Evolutionary conservation across 768 basidiomycete genomes (phyloP), one percentile per base, ranked within the genome.

Genomic region (Suillus spraguei): DNA sequence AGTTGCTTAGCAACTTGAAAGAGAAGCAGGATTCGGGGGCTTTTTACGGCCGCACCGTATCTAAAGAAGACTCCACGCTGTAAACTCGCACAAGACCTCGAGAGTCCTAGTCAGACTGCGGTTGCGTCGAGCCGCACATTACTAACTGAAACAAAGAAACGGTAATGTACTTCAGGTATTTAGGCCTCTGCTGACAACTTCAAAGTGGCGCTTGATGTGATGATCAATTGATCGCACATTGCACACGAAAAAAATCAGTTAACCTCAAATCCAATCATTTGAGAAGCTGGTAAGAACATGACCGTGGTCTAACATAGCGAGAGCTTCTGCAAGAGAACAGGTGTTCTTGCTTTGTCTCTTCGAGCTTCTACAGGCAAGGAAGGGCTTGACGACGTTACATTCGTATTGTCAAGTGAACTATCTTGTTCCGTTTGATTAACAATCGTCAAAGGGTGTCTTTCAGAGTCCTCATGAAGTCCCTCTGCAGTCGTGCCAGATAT

Each of bases 401-500:
- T 56, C 5, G 38, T 56, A 39, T 39, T 6, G 14, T 22, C 10
- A 20, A 53, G 24, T 56, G 6, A 5, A 56, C 5, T 17, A 56
- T 39, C 36, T 24, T 39, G 17, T 7, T 58, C 6, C 16, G 13
- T 36, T 60, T 59, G 60, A 55, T 50, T 20, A 53, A 32, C 38
- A 17, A 41, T 17, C 6, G 14, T 69, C 53, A 74, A 36, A 81
- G 68, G 38, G 72, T 79, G 24, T 76, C 72, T 32, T 71, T 68
- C 60, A 91, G 81, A 20, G 85, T 83, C 55, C 81, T 82, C 24
- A 87, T 84, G 60, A 91, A 84, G 59, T 92, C 89, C 63, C 78
- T 83, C 71, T 94, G 93, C 67, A 94, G 83, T 32, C 85, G 80
- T 55, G 80, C 79, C 44, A 95, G 78, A 70, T 92, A 92, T 4